Conservation (phyloP, 768 basidiomycete genomes). For the Mycena galericulata region DNA sequence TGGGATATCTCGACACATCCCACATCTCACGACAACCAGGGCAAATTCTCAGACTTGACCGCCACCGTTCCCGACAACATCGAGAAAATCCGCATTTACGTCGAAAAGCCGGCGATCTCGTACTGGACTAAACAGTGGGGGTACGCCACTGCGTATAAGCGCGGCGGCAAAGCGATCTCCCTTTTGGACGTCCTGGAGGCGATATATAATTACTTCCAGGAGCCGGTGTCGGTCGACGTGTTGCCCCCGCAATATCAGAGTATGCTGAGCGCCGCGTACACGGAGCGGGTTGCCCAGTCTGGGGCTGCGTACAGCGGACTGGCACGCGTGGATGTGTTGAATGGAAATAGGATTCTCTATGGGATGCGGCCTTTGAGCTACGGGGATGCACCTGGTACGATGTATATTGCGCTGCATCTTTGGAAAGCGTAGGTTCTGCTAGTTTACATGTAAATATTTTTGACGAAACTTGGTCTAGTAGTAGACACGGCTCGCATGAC, state of each 20-base stretch:
- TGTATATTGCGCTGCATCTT: constrained; percentile 13
- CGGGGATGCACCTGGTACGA: constrained; percentile 6
- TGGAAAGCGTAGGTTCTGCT: neutral
- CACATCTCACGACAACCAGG: neutral
- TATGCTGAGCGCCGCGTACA: constrained; percentile 1
- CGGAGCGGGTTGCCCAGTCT: neutral
- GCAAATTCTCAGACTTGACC: neutral
- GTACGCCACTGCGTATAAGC: constrained; percentile 17
- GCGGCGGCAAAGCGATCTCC: constrained; percentile 13
- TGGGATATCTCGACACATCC: constrained; percentile 20
- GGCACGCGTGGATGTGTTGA: constrained; percentile 17
- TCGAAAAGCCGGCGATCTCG: constrained; percentile 7
- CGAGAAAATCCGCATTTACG: constrained; percentile 22
- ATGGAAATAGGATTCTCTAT: constrained; percentile 2
- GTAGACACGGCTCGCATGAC: no score
- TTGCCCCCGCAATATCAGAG: constrained; percentile 18
- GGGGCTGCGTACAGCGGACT: constrained; percentile 1
- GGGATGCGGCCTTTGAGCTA: constrained; percentile 14
- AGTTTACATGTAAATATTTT: no score
- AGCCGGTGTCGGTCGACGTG: constrained; percentile 12
- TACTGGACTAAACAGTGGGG: constrained; percentile 25
- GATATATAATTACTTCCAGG: constrained; percentile 22
- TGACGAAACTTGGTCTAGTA: no score
- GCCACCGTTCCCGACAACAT: constrained; percentile 5
- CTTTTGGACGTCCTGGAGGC: constrained; percentile 24